phyloP scores from a whole-genome alignment of 2,329 filamentous ascomycete species.

The Clarireedia paspali region DNA sequence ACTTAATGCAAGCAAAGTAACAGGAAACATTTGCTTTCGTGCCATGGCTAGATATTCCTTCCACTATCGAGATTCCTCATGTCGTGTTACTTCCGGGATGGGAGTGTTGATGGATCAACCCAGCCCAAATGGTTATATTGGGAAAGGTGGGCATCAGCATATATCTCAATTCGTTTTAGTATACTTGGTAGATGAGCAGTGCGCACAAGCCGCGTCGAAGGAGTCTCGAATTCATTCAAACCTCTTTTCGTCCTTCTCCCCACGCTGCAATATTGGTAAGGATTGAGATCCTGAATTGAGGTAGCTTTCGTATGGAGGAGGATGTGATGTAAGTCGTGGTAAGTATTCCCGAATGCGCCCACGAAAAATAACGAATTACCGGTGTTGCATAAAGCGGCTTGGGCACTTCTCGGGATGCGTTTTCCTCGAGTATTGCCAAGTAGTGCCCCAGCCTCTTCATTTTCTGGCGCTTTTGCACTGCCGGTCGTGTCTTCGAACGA shows the following conservation, averaged over 20 bases:
- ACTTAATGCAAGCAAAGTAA: conserved; percentile 1
- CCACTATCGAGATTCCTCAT: background rate
- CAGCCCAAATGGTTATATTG: background rate
- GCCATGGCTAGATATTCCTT: background rate
- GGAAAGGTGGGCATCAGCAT: background rate
- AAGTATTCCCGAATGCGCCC: background rate
- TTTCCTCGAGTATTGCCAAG: background rate
- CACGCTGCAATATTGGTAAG: background rate
- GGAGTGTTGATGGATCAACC: background rate
- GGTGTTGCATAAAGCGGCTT: conserved; percentile 2
- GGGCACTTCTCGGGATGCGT: background rate
- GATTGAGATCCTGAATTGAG: background rate
- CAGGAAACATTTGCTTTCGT: background rate
- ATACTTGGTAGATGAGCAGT: background rate
- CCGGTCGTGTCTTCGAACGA: background rate
- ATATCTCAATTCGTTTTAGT: background rate
- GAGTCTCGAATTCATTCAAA: background rate
- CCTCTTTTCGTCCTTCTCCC: background rate
- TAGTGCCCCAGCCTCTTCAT: conserved; percentile 2
- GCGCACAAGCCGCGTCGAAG: background rate
- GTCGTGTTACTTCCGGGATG: conserved; percentile 11
- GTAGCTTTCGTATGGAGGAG: too few species aligned
- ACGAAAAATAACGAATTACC: background rate
- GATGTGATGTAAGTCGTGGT: background rate
- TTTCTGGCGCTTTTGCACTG: background rate